Evolutionary conservation across 495 filamentous ascomycete species (phyloP), one percentile per base, ranked within the genome.

Genomic region (Xylaria grammica): DNA sequence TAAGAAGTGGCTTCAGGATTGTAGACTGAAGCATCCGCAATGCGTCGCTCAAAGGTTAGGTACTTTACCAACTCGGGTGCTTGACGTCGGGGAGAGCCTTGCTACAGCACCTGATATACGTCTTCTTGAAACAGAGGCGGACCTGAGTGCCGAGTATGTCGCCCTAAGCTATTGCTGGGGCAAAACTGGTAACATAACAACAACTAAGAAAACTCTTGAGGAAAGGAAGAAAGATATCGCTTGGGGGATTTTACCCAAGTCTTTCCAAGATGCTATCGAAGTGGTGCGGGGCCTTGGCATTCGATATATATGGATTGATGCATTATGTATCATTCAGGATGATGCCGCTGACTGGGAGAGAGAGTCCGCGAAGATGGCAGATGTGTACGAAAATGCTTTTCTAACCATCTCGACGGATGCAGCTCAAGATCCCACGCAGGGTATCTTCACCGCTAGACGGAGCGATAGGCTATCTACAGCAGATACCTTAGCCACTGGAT

Each of bases 161-260:
- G 49, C 49, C 4, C 17, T 52, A 10, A 52, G 49, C 17, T 52
- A 52, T 10, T 52, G 49, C 17, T 52, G 49, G 49, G 49, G 29
- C 19, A 26, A 26, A 22, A 8, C 45, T 3, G 22, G 22, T 26
- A 49, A 49, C 6, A 22, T 22, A 49, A 49, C 22, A 26, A 24
- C 45, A 13, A 49, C 45, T 22, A 22, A 49, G 6, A 49, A 13
- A 3, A 49, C 19, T 3, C 3, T 49, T 4, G 13, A 24, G 20
- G 45, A 49, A 49, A 24, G 19, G 13, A 97, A 90, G 74, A 97
- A 97, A 0, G 94, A 85, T 22, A 98, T 92, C 0, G 94, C 97
- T 75, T 99, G 94, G 4, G 98, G 93, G 0, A 95, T 97, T 78
- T 97, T 99, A 29, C 95, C 95, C 29, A 99, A 81, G 63, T 94